A percentile compares a stretch with the other conserved stretches of the same genome.
Evolutionary conservation across 352 stramenopile species (phyloP).

Genomic region (Globisporangium sylvaticum): DNA sequence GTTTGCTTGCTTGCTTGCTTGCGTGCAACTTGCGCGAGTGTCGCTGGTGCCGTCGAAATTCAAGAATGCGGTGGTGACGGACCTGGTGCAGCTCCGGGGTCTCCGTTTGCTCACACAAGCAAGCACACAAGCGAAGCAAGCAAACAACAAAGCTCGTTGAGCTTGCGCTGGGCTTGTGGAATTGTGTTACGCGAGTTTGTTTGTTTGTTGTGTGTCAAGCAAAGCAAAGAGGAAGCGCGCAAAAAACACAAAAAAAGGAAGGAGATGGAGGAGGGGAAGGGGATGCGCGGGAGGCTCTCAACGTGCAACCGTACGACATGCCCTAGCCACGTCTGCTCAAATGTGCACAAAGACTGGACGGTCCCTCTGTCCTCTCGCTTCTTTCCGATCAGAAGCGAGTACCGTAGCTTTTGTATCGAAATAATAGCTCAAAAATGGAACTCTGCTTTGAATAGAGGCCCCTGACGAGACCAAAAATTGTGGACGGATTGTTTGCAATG

Average conservation of each 20-base stretch:
- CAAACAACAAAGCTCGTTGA: not conserved
- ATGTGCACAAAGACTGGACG: not conserved
- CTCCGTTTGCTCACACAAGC: not conserved
- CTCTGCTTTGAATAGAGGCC: not conserved
- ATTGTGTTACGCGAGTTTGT: not conserved
- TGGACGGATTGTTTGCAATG: not conserved
- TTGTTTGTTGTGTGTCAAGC: not conserved
- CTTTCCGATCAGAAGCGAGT: not conserved
- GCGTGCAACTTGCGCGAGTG: not conserved
- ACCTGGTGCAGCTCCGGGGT: not conserved
- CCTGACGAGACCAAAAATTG: not conserved
- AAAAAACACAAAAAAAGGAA: slow-evolving; percentile 1
- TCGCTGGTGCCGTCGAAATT: slow-evolving; percentile 7
- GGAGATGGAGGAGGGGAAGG: not conserved
- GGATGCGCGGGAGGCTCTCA: not conserved
- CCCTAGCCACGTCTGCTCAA: not conserved
- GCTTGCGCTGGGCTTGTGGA: not conserved
- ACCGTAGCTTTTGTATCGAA: not conserved
- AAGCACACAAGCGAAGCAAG: not conserved
- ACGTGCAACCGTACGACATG: not conserved
- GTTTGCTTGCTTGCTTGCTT: not conserved
- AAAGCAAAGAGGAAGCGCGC: not conserved
- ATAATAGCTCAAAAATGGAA: not conserved
- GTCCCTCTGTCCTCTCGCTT: not conserved
- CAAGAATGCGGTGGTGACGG: slow-evolving; percentile 9